These are phyloP conservation scores for Vanilla planifolia DNA, from an alignment of 106 monocot species.

Conservation along the genomic window DNA sequence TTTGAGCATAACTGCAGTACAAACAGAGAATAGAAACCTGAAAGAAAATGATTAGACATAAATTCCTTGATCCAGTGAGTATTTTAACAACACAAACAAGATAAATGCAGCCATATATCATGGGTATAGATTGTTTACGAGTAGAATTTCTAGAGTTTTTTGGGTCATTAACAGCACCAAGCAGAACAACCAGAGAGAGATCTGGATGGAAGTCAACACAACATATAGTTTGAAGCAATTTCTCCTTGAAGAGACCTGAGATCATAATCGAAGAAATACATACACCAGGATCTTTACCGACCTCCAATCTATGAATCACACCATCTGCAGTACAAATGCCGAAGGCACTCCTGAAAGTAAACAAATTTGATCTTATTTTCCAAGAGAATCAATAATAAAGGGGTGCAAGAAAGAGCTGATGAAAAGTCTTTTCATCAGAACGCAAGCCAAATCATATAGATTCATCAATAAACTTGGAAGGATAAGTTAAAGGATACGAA, in stretches of 20 bases:
- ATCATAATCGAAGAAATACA: conserved; percentile 13
- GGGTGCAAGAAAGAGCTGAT: background rate
- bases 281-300: conserved; percentile 27
- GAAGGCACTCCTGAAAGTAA: conserved; percentile 42
- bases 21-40: conserved; percentile 62
- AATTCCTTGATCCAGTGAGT: background rate
- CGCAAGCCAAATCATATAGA: conserved; percentile 4
- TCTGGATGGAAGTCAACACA: conserved; percentile 68
- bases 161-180: conserved; percentile 34
- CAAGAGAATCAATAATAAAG: background rate
- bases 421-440: background rate
- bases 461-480: background rate
- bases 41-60: conserved; percentile 6
- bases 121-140: conserved; percentile 25
- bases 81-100: background rate
- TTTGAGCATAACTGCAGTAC: conserved; percentile 31
- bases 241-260: conserved; percentile 20
- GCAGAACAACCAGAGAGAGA: conserved; percentile 50
- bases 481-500: background rate
- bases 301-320: conserved; percentile 48
- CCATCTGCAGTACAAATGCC: conserved; percentile 63
- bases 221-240: conserved; percentile 26
- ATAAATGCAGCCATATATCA: background rate
- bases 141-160: conserved; percentile 11
- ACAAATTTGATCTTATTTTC: background rate